Conservation (phyloP, 2,329 filamentous ascomycete species). For the Talaromyces pinophilus region DNA sequence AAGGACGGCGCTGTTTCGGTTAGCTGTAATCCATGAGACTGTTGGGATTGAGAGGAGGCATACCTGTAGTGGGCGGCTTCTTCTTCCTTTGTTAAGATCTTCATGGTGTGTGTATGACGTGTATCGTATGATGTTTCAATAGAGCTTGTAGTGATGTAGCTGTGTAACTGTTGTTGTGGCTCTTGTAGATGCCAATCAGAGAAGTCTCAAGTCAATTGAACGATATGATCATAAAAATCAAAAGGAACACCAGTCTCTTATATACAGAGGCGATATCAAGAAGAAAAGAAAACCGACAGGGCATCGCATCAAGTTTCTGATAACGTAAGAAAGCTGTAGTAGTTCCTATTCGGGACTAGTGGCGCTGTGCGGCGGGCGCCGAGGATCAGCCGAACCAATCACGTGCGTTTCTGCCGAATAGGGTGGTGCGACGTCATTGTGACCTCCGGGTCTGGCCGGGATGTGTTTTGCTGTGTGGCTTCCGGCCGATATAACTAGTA, state of each 20-base stretch:
- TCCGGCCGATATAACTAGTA: background rate
- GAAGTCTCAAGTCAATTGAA: background rate
- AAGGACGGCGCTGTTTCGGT: slow-evolving; percentile 62
- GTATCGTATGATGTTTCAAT: background rate
- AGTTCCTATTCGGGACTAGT: slow-evolving; percentile 12
- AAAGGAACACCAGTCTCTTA: background rate
- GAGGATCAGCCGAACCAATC: slow-evolving; percentile 5
- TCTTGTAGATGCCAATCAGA: background rate
- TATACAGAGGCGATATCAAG: background rate
- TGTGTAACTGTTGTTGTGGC: background rate
- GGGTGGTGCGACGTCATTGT: background rate
- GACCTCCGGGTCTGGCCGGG: background rate
- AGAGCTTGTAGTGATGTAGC: background rate
- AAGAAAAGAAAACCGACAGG: background rate
- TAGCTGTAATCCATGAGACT: slow-evolving; percentile 22
- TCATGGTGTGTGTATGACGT: slow-evolving; percentile 64
- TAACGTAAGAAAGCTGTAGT: slow-evolving; percentile 12
- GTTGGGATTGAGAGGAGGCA: background rate
- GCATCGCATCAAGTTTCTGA: background rate
- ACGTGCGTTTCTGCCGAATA: background rate
- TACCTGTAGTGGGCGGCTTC: slow-evolving; percentile 81
- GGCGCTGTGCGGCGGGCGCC: background rate
- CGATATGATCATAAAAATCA: background rate
- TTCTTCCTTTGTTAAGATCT: slow-evolving; percentile 92
- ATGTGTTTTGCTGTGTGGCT: background rate